Base-by-base conservation (phyloP, 2,329 filamentous ascomycete species). In the Fusarium sp. region DNA sequence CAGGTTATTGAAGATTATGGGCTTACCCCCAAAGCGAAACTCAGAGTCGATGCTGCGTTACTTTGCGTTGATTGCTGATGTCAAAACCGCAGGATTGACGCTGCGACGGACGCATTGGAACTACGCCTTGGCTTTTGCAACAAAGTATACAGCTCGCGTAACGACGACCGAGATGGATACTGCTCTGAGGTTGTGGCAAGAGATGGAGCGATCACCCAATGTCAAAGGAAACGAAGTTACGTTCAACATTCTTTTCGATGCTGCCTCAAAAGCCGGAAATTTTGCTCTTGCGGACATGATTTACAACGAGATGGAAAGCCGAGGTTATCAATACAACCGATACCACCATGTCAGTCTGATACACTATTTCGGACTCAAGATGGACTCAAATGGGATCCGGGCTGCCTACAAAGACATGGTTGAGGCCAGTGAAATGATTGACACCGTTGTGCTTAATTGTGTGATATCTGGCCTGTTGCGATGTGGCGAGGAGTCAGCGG, bases 211-310 rank as follows among this genome's bases (percentile, higher is more conserved):
- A 52, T 84, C 90, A 9, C 91, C 91, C 5, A 88, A 89, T 3
- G 81, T 94, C 20, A 84, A 84, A 74, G 91, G 89, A 41, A 93
- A 93, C 75, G 87, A 90, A 55, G 92, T 95, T n/a, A 97, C 96
- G 0, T 97, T 99, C 82, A 98, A 96, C 79, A 93, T 98, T 52
- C 87, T 99, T 18, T 98, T 98, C 77, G 93, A 98, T 79, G 89
- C 94, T 17, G 94, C 96, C 3, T 90, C 94, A 75, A 97, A 96
- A 81, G 91, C 94, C 0, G 93, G 93, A 44, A 96, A 97, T 78
- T 97, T 93, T 74, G 86, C 87, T 2, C 89, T 98, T 28, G 95
- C 95, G 8, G 93, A 98, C 77, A 93, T 94, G 84, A 89, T 98
- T 17, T 90, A 95, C 76, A 87, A 90, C 64, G 95, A 98, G 83